Evolutionary conservation across 2,329 filamentous ascomycete genomes (phyloP).

Genomic region (Aspergillus thermomutatus): DNA sequence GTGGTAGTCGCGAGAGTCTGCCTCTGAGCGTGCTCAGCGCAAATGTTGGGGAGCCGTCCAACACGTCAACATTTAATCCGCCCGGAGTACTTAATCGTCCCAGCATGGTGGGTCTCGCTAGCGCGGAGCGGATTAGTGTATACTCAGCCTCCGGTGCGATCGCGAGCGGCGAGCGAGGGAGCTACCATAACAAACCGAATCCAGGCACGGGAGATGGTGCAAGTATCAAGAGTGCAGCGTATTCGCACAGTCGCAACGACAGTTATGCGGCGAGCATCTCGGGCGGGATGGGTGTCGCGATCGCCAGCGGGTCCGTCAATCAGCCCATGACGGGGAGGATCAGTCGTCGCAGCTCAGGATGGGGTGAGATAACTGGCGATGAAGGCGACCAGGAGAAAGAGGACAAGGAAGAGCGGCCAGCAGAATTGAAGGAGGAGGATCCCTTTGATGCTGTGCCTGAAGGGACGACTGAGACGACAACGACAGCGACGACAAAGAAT

Average conservation of each 20-base stretch:
- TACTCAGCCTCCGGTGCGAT: conserved; percentile 70
- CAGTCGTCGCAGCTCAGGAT: conserved; percentile 43
- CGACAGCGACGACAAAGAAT: not conserved
- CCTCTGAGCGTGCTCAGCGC: conserved; percentile 61
- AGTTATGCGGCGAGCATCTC: conserved; percentile 73
- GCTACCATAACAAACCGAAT: conserved; percentile 63
- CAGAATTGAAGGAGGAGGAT: conserved; percentile 4
- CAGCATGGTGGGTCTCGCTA: conserved; percentile 53
- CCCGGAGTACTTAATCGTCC: conserved; percentile 45
- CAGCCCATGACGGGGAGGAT: conserved; percentile 33
- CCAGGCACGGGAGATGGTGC: conserved; percentile 60
- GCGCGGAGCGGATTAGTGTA: conserved; percentile 61
- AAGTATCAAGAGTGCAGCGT: conserved; percentile 72
- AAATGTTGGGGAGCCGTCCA: conserved; percentile 46
- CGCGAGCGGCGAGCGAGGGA: conserved; percentile 73
- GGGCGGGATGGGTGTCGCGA: conserved; percentile 57
- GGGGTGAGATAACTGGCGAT: conserved; percentile 43
- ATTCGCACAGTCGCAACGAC: conserved; percentile 76
- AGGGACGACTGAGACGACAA: conserved; percentile 1
- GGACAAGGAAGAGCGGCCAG: conserved; percentile 6
- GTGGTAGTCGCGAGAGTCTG: conserved; percentile 61
- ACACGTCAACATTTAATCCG: conserved; percentile 39
- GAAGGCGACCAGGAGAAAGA: conserved; percentile 31
- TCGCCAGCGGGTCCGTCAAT: conserved; percentile 41
- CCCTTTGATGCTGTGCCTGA: conserved; percentile 33